Base-by-base conservation (phyloP, 2,329 filamentous ascomycete genomes). In the Juglanconis sp. region DNA sequence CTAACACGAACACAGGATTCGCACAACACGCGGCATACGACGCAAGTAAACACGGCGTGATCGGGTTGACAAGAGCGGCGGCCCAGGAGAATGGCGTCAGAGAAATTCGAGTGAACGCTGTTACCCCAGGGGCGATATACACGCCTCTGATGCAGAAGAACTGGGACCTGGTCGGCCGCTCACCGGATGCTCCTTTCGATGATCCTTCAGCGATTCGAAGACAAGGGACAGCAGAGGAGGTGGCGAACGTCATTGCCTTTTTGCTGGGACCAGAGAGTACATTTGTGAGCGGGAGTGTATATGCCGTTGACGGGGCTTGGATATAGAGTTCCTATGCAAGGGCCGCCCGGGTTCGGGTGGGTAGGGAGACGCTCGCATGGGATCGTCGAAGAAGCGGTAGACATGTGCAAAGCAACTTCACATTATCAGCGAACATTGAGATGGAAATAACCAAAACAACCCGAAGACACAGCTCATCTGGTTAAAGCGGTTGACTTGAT, bases 61-160 rank as follows among this genome's bases (percentile, higher is more conserved):
- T 77, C 60, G 74, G 74, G 3, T 64, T 76, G 53, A 76, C 74
- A 7, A 71, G 68, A 44, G 64, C 72, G 0, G 70, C 72, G 5
- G 72, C 73, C 32, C 71, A 74, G 60, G 74, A 76, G 63, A 70
- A 69, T 35, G 79, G 79, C 38, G 65, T 69, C 30, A 72, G 77
- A 44, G 77, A 80, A 62, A 69, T 82, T 56, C 71, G 74, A 10
- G 73, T 76, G 59, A 82, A 83, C 61, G 76, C 76, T 15, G 77
- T 81, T 13, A 77, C 79, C 6, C 79, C 79, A 0, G 80, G 79
- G 4, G 72, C 78, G 5, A 81, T 82, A 53, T 73, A 76, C 61
- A 83, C 80, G 24, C 80, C 80, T 8, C 63, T 82, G 66, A 77
- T 82, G 75, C 72, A 78, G 60, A 73, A 77, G 66, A 68, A 73